A percentile compares a stretch with the other conserved stretches of the same genome.
These are phyloP conservation scores for Pholiota conissans DNA, from an alignment of 768 basidiomycete genomes.

Conservation along the genomic window DNA sequence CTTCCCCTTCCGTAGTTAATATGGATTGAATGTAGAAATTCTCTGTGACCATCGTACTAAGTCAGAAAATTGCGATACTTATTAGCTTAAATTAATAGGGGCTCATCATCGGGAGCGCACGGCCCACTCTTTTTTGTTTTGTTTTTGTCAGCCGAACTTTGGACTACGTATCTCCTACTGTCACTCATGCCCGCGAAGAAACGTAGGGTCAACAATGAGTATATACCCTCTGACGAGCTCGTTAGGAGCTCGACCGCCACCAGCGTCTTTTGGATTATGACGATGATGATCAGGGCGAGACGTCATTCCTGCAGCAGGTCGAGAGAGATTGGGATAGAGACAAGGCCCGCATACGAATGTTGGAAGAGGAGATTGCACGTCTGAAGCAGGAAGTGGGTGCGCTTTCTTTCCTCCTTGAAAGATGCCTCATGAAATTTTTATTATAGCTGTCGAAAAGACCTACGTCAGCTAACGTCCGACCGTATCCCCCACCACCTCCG, in stretches of 20 bases:
- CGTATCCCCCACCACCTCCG: conserved; percentile 37
- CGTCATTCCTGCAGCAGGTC: conserved; percentile 26
- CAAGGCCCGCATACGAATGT: conserved; percentile 58
- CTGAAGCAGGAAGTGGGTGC: conserved; percentile 56
- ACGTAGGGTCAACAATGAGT: too few relatives aligned
- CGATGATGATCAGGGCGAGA: conserved; percentile 32
- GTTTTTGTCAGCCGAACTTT: too few relatives aligned
- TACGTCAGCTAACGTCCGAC: conserved; percentile 15
- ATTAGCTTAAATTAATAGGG: too few relatives aligned
- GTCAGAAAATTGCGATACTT: too few relatives aligned
- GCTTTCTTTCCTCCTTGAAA: background rate
- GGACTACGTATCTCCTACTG: too few relatives aligned
- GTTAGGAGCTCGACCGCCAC: conserved; percentile 48
- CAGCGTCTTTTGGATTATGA: conserved; percentile 40
- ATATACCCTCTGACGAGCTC: too few relatives aligned
- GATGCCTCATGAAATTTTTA: background rate
- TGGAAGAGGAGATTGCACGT: conserved; percentile 65
- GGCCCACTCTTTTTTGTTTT: too few relatives aligned
- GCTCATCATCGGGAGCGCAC: too few relatives aligned
- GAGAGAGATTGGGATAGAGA: conserved; percentile 51
- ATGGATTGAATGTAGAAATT: too few relatives aligned
- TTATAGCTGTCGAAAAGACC: conserved; percentile 48
- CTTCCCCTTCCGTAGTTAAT: too few relatives aligned
- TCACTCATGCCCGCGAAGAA: too few relatives aligned
- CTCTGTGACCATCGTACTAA: too few relatives aligned